A percentile compares a stretch with the other conserved stretches of the same genome.
phyloP scores from a whole-genome alignment of 768 basidiomycete genomes.

The Suillus americanus region DNA sequence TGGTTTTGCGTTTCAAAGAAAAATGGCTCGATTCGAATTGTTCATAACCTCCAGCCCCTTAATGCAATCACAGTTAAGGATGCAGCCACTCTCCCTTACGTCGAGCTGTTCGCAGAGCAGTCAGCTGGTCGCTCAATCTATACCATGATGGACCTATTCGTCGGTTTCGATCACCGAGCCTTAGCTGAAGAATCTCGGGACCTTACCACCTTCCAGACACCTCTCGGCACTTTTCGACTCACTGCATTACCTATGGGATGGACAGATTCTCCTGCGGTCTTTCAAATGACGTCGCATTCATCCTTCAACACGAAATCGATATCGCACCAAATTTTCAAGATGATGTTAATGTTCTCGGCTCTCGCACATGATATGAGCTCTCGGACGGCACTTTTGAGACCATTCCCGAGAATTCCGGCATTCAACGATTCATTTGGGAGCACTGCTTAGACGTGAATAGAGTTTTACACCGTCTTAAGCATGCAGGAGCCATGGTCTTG shows the following conservation, averaged over 20 bases:
- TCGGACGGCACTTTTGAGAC: slow-evolving; percentile 16
- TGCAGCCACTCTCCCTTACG: slow-evolving; percentile 8
- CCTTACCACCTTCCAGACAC: slow-evolving; percentile 6
- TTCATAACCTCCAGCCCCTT: slow-evolving; percentile 24
- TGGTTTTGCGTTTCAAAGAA: slow-evolving; percentile 40
- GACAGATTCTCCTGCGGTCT: slow-evolving; percentile 39
- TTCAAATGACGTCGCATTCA: slow-evolving; percentile 36
- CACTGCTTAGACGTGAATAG: slow-evolving; percentile 35
- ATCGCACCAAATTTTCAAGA: slow-evolving; percentile 23
- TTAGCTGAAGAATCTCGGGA: too few relatives aligned
- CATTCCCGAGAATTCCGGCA: slow-evolving; percentile 26
- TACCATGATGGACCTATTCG: too few relatives aligned
- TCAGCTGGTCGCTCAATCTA: too few relatives aligned
- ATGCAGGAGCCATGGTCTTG: slow-evolving; percentile 38
- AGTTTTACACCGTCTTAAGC: slow-evolving; percentile 32
- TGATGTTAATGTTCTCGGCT: slow-evolving; percentile 25
- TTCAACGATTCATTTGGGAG: slow-evolving; percentile 37
- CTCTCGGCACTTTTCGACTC: slow-evolving; percentile 14
- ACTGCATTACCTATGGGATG: slow-evolving; percentile 40
- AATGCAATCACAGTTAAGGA: slow-evolving; percentile 9
- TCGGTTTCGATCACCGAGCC: too few relatives aligned
- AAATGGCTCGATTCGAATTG: slow-evolving; percentile 19
- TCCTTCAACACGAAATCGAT: slow-evolving; percentile 8
- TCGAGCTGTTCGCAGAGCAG: slow-evolving; percentile 9
- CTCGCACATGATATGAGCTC: slow-evolving; percentile 20